These are phyloP conservation scores for Eimeria acervulina DNA, from an alignment of 169 alveolate genomes.

Conservation along the genomic window DNA sequence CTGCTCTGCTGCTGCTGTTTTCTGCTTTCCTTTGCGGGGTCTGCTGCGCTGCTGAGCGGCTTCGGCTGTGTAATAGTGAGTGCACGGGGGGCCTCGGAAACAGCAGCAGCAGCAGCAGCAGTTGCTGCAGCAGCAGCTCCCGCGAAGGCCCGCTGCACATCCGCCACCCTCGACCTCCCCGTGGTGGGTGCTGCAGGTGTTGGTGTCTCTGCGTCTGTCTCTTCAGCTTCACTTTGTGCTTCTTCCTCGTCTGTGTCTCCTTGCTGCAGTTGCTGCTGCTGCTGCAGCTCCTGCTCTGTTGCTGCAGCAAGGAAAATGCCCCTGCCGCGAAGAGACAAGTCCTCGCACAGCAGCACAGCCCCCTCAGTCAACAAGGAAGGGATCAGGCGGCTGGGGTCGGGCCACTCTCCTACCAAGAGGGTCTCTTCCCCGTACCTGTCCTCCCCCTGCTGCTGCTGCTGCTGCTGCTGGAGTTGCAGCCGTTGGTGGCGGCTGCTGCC, in stretches of 20 bases:
- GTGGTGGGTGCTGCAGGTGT: background rate
- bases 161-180: slow-evolving; percentile 14
- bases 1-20: background rate
- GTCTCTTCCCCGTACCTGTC: slow-evolving; percentile 33
- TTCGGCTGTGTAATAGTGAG: background rate
- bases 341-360: slow-evolving; percentile 85
- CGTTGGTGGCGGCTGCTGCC: background rate
- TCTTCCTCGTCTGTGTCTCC: slow-evolving; percentile 30
- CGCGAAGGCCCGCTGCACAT: slow-evolving; percentile 35
- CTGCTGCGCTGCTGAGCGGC: slow-evolving; percentile 8
- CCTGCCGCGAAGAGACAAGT: slow-evolving; percentile 75
- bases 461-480: background rate
- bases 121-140: slow-evolving; percentile 70
- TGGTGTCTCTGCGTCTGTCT: background rate
- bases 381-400: slow-evolving; percentile 34
- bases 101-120: slow-evolving; percentile 62
- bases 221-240: slow-evolving; percentile 14
- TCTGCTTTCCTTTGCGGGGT: background rate
- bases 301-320: slow-evolving; percentile 70
- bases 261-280: slow-evolving; percentile 32
- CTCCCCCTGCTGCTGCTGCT: background rate
- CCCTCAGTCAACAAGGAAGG: slow-evolving; percentile 63
- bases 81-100: slow-evolving; percentile 53
- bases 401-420: slow-evolving; percentile 35
- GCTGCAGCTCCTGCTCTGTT: slow-evolving; percentile 58